A percentile compares a stretch with the other conserved stretches of the same genome.
These are phyloP conservation scores for Tetrapisispora fleetii DNA, from an alignment of 805 yeast species.

Conservation along the genomic window DNA sequence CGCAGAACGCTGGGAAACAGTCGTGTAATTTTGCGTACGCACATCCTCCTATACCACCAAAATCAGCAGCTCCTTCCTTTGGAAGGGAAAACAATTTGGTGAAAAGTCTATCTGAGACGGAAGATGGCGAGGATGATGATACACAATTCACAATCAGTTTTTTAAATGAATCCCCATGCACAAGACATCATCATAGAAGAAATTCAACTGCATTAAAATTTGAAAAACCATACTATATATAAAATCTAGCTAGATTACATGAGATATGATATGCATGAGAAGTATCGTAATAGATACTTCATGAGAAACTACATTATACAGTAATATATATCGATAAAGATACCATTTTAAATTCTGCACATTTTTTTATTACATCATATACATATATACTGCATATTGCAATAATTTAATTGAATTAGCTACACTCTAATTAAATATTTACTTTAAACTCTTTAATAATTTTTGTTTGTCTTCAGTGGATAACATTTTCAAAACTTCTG, in stretches of 20 bases:
- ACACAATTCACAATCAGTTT: neutral
- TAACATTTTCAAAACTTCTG: slow-evolving; percentile 43
- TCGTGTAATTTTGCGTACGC: neutral
- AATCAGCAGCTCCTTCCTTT: neutral
- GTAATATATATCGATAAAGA: neutral
- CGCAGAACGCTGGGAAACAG: neutral
- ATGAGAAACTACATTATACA: neutral
- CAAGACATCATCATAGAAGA: slow-evolving; percentile 28
- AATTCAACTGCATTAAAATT: slow-evolving; percentile 23
- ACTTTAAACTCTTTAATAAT: slow-evolving; percentile 29
- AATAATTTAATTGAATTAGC: neutral
- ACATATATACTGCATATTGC: neutral
- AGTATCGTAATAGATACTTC: neutral
- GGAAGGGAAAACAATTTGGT: neutral
- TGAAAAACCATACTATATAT: slow-evolving; percentile 11
- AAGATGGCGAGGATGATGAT: neutral
- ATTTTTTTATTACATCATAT: neutral
- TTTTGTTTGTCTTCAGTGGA: slow-evolving; percentile 46
- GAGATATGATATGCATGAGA: neutral
- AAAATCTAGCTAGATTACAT: neutral
- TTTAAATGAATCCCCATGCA: slow-evolving; percentile 13
- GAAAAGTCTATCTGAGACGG: neutral
- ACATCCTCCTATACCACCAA: neutral
- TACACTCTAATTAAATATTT: neutral
- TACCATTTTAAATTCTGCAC: too few relatives aligned